A percentile compares a stretch with the other conserved stretches of the same genome.
Evolutionary conservation across 768 basidiomycete species (phyloP).

Genomic region (Boletus pseudopeckii): DNA sequence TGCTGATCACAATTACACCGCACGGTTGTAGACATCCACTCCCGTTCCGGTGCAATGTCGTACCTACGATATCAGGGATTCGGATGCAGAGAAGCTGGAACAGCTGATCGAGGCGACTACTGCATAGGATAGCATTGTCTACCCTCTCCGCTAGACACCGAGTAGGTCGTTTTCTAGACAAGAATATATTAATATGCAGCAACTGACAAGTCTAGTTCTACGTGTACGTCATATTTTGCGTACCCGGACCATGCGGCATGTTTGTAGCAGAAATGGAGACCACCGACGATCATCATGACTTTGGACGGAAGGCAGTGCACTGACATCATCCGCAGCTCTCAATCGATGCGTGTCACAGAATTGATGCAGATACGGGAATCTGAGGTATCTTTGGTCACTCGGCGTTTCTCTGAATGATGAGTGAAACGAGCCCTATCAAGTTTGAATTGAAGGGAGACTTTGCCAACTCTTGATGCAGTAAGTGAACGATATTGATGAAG

Average conservation of each 20-base stretch:
- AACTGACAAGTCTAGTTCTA: background rate
- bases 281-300: background rate
- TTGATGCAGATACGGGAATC: too few species aligned
- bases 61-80: slow-evolving; percentile 3
- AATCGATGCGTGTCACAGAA: too few species aligned
- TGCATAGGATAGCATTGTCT: background rate
- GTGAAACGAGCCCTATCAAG: too few species aligned
- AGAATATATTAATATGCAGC: background rate
- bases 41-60: slow-evolving; percentile 16
- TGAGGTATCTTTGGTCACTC: too few species aligned
- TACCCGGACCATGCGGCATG: background rate
- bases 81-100: slow-evolving; percentile 8
- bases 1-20: background rate
- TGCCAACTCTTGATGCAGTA: too few species aligned
- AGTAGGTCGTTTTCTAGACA: background rate
- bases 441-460: too few species aligned
- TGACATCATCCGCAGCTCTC: background rate
- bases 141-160: background rate
- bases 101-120: slow-evolving; percentile 13
- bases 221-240: background rate
- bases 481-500: too few species aligned
- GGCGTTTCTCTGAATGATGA: too few species aligned
- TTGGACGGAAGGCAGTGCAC: background rate
- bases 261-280: background rate
- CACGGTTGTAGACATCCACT: slow-evolving; percentile 9